Evolutionary conservation across 306 rosid species (phyloP), one percentile per base, ranked within the genome.

Genomic region (cucumber (Cucumis sativus)): DNA sequence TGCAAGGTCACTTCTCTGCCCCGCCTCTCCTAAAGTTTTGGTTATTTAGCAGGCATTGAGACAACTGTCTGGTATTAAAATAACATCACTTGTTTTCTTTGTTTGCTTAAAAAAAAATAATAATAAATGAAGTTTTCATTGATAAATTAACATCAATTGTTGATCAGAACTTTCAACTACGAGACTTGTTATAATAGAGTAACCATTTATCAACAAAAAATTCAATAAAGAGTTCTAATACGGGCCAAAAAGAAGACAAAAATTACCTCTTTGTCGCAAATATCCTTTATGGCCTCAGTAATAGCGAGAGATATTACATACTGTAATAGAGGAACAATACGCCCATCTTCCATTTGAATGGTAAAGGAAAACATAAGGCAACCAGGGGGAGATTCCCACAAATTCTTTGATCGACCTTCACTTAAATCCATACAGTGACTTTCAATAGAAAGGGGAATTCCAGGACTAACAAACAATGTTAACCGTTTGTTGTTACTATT

Each of bases 361-460:
- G 88, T 91, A 80, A 92, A 91, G 78, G 99, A 92, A 86, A 91
- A 96, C 88, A 92, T 52, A 56, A 96, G 97, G 84, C 93, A 88
- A 47, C 98, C 99, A 69, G 77, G 82, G 10, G 97, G 97, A 77
- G 99, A 96, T 61, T 96, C 93, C 98, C 97, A 96, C 71, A 82
- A 80, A 88, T 96, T 96, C 90, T 90, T 92, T 3, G 96, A 87
- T 76, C 99, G 90, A 75, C 99, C 99, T 92, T 85, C 74, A 71
- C 52, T 75, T 10, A 79, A 40, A 35, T 37, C 21, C 67, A 14
- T 56, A 80, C 58, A 66, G 49, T 54, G 74, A 74, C 70, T 80
- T 77, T 33, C 25, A 72, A 75, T 43, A 70, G 20, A 47, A 70
- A 72, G 20, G 30, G 17, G 43, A 54, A 72, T 47, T 25, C 60